phyloP scores from a whole-genome alignment of 345 rosid species.

The Adansonia digitata region DNA sequence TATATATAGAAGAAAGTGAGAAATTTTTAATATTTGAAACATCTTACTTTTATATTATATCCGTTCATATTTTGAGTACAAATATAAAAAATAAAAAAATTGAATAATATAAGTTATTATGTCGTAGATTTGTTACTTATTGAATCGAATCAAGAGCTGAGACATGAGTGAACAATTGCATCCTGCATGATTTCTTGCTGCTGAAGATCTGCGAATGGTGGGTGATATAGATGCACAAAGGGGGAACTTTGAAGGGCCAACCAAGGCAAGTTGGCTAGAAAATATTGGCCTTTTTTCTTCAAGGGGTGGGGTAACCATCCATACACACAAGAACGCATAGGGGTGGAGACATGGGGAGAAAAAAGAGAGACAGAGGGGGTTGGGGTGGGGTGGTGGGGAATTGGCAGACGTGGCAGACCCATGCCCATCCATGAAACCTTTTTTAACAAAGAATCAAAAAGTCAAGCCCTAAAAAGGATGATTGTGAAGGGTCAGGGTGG shows the following conservation, averaged over 20 bases:
- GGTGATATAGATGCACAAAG: neutral
- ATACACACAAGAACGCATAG: neutral
- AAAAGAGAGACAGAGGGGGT: too few species aligned
- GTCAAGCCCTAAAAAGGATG: constrained; percentile 2
- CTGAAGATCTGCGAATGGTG: neutral
- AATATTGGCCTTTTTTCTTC: neutral
- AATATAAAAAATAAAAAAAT: too few species aligned
- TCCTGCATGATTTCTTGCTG: neutral
- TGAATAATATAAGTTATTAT: too few species aligned
- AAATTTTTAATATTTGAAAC: too few species aligned
- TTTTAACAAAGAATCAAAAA: constrained; percentile 12
- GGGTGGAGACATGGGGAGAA: neutral
- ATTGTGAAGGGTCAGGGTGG: neutral
- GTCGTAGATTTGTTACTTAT: neutral
- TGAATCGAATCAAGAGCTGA: constrained; percentile 3
- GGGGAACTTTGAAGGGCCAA: neutral
- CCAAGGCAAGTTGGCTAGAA: neutral
- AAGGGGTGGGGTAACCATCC: too few species aligned
- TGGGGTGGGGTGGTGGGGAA: too few species aligned
- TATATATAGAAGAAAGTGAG: too few species aligned
- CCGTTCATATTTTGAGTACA: too few species aligned
- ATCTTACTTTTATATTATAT: too few species aligned
- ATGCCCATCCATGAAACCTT: constrained; percentile 12
- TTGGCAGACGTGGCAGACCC: constrained; percentile 15
- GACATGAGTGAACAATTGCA: neutral